Base-by-base conservation (phyloP, 192 early-diverging fungal genomes). In the Backusella westeae region DNA sequence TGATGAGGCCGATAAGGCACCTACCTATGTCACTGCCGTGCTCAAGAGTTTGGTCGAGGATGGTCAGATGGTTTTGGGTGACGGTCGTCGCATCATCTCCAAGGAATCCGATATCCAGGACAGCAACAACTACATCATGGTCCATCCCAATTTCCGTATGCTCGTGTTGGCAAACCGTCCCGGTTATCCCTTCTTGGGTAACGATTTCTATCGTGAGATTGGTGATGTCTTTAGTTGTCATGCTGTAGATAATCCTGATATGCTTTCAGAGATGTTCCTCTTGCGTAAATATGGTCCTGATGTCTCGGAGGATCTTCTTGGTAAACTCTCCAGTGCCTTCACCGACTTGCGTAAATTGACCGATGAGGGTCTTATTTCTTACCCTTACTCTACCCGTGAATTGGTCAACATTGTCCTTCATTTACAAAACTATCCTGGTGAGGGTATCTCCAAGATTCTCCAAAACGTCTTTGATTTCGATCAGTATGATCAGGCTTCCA, bases 401-500 rank as follows among this genome's bases (percentile, higher is more conserved):
- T 75, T 95, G 32, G 90, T 95, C 12, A 93, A 94, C 67, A 85
- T 95, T 69, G 93, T 93, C 17, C 84, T 85, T 67, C 94, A 95
- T 78, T 86, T 93, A 85, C 88, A 94, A 81, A 78, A 75, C 34
- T 95, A 89, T 72, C 89, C 90, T 32, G 88, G 91, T 39, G 93
- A 94, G 69, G 85, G 88, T 26, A 86, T 94, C 42, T 88, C 89
- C 23, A 84, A 87, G 34, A 89, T 91, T 23, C 80, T 95, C 8
- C 87, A 89, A 67, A 95, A 95, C 72, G 92, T 95, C 0, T 93
- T 95, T 82, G 94, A 95, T 77, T 94, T 94, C 79, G 94, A 95
- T 80, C 87, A 93, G 75, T 90, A 93, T 53, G 88, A 90, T 52
- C 82, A 87, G 6, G 89, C 85, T 49, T 88, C 89, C 8, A 91